Percentiles rank a stretch among this genome's conserved stretches.
These are phyloP conservation scores for Xylaria multiplex DNA, from an alignment of 2,329 filamentous ascomycete species.

Conservation along the genomic window DNA sequence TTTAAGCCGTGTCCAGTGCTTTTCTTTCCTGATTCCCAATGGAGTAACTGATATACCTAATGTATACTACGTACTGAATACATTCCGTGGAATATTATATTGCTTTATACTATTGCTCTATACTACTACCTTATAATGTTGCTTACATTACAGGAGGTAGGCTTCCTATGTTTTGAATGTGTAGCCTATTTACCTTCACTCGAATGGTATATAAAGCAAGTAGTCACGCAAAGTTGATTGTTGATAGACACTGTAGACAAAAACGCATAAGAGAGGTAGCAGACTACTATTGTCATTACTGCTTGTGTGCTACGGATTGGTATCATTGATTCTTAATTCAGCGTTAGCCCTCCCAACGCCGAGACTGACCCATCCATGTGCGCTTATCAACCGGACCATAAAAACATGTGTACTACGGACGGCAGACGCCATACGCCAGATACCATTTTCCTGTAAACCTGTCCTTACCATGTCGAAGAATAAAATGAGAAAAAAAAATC, in stretches of 20 bases:
- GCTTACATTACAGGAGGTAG: not conserved
- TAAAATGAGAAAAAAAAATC: not conserved
- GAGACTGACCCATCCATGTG: slow-evolving; percentile 9
- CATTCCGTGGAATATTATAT: not conserved
- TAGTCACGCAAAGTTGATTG: too few species aligned
- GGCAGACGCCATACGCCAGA: slow-evolving; percentile 15
- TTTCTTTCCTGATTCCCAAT: not conserved
- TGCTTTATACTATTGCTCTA: too few species aligned
- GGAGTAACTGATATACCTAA: not conserved
- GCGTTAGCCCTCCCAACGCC: slow-evolving; percentile 25
- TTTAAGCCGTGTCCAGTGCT: too few species aligned
- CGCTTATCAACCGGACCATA: slow-evolving; percentile 9
- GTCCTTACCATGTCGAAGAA: not conserved
- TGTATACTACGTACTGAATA: not conserved
- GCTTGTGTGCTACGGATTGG: slow-evolving; percentile 21
- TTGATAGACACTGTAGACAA: not conserved
- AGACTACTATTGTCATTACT: not conserved
- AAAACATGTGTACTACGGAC: slow-evolving; percentile 9
- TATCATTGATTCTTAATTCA: slow-evolving; percentile 24
- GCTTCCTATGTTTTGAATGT: not conserved
- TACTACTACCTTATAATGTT: too few species aligned
- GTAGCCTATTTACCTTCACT: not conserved
- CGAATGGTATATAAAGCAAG: too few species aligned
- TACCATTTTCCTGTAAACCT: not conserved
- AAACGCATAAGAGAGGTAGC: not conserved